Evolutionary conservation across 2,329 filamentous ascomycete species (phyloP), one percentile per base, ranked within the genome.

Genomic region (Fusarium hostae): DNA sequence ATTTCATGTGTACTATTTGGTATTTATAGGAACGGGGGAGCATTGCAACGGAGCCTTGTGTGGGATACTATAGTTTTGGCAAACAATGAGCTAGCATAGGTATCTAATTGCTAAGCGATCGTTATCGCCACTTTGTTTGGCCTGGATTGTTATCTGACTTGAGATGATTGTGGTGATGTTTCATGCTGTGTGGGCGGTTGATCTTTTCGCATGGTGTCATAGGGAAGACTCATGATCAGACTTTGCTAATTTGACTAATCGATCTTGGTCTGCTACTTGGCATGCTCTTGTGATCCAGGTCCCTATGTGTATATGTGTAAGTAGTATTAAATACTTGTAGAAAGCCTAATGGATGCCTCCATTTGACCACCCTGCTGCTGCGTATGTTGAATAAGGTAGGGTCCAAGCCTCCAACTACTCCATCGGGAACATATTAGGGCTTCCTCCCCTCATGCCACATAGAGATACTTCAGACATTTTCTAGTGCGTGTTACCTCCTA

Each of bases 31-130:
- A 56, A 65, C 58, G 54, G 55, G 41, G 58, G 50, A 70, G 60
- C 67, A 72, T 73, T 56, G 59, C 64, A 69, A 58, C 48, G 71
- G 71, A 63, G 68, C 62, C 56, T 72, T 72, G 57, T 63, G 52
- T 62, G 72, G 65, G 64, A 63, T 63, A 22, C 54, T 52, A 63
- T 32, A 37, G 48, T 41, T 52, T 61, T 59, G 37, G 34, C 44
- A 59, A 63, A 37, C 59, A 43, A 57, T 47, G 56, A 67, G 45
- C 41, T 60, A 51, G 32, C 20, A 20, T 50, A 64, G 59, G 51
- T 58, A 63, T 28, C 30, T 43, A 63, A 59, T 63, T 62, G 51
- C 57, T 58, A 56, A 56, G 56, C 35, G 57, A 57, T 57, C 59
- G 32, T 67, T 63, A 48, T 47, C 24, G 61, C 48, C 34, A 15